Conservation (phyloP, 768 basidiomycete species). For the Amanita fuliginea region DNA sequence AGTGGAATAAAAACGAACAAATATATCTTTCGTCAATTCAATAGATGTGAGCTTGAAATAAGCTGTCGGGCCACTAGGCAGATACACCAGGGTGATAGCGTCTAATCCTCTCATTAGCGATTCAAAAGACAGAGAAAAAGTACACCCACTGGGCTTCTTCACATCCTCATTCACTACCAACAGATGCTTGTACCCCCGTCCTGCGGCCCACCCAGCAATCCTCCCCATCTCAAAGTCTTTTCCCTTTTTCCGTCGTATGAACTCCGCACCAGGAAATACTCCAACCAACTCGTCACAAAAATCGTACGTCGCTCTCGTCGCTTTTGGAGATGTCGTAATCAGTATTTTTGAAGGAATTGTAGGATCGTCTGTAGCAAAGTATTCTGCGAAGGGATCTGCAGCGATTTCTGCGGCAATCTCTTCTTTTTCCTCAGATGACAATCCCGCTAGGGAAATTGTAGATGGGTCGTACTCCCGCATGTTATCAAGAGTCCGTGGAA, state of each 20-base stretch:
- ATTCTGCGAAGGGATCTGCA: slow-evolving; percentile 68
- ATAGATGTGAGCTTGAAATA: slow-evolving; percentile 92
- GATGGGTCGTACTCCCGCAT: slow-evolving; percentile 77
- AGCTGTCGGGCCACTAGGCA: slow-evolving; percentile 88
- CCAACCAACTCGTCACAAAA: slow-evolving; percentile 89
- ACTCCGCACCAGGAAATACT: slow-evolving; percentile 88
- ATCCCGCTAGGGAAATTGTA: slow-evolving; percentile 41
- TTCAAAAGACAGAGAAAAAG: not conserved
- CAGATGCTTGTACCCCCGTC: slow-evolving; percentile 78
- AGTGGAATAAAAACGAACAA: slow-evolving; percentile 33
- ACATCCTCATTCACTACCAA: slow-evolving; percentile 93
- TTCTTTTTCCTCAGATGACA: slow-evolving; percentile 29
- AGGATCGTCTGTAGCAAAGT: slow-evolving; percentile 62
- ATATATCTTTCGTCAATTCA: slow-evolving; percentile 77
- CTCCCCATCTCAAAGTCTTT: slow-evolving; percentile 85
- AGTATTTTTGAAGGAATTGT: slow-evolving; percentile 75
- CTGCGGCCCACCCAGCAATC: slow-evolving; percentile 89
- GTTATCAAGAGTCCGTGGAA: slow-evolving; percentile 90
- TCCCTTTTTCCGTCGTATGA: slow-evolving; percentile 76
- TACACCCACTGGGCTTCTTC: slow-evolving; percentile 78
- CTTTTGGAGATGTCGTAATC: slow-evolving; percentile 83
- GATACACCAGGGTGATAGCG: slow-evolving; percentile 83
- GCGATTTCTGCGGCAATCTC: slow-evolving; percentile 62
- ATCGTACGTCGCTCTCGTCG: slow-evolving; percentile 81
- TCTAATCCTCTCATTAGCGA: slow-evolving; percentile 34